Evolutionary conservation across 1,139 yeast genomes (phyloP).

Genomic region (Hansenula anomala): DNA sequence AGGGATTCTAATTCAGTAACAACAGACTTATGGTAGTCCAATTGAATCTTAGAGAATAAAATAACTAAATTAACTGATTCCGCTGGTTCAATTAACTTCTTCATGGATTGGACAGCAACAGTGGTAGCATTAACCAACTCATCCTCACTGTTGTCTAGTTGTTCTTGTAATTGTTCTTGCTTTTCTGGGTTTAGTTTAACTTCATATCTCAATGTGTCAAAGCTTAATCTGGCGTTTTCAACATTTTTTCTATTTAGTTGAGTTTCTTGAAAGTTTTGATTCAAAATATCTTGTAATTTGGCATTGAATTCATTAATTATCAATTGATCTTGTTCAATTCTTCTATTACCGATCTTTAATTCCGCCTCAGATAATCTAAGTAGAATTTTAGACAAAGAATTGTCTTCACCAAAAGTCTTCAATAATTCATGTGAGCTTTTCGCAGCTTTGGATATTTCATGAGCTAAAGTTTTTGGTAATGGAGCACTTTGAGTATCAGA

Average conservation of each 20-base stretch:
- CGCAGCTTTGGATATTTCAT: slow-evolving; percentile 45
- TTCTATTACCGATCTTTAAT: slow-evolving; percentile 53
- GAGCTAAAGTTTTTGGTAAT: slow-evolving; percentile 45
- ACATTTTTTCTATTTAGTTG: slow-evolving; percentile 61
- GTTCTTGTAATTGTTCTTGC: slow-evolving; percentile 18
- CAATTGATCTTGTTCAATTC: slow-evolving; percentile 62
- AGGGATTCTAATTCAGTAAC: slow-evolving; percentile 37
- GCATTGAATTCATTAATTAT: slow-evolving; percentile 53
- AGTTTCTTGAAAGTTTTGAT: slow-evolving; percentile 57
- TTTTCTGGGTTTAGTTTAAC: slow-evolving; percentile 32
- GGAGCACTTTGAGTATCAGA: slow-evolving; percentile 22
- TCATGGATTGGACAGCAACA: slow-evolving; percentile 73
- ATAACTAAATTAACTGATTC: slow-evolving; percentile 60
- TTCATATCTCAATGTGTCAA: slow-evolving; percentile 63
- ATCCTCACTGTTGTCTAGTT: slow-evolving; percentile 63
- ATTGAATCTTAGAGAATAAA: slow-evolving; percentile 60
- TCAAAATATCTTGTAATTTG: slow-evolving; percentile 45
- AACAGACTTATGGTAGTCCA: slow-evolving; percentile 58
- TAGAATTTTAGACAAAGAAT: slow-evolving; percentile 49
- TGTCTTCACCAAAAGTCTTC: slow-evolving; percentile 31
- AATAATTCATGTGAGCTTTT: slow-evolving; percentile 30
- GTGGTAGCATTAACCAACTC: slow-evolving; percentile 75
- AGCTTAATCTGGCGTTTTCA: slow-evolving; percentile 61
- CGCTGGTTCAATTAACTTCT: slow-evolving; percentile 61
- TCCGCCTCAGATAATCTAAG: slow-evolving; percentile 53